Percentiles rank a stretch among this genome's conserved stretches.
Evolutionary conservation across 1,139 yeast genomes (phyloP).

Genomic region (Scheffersomyces parashehatae): DNA sequence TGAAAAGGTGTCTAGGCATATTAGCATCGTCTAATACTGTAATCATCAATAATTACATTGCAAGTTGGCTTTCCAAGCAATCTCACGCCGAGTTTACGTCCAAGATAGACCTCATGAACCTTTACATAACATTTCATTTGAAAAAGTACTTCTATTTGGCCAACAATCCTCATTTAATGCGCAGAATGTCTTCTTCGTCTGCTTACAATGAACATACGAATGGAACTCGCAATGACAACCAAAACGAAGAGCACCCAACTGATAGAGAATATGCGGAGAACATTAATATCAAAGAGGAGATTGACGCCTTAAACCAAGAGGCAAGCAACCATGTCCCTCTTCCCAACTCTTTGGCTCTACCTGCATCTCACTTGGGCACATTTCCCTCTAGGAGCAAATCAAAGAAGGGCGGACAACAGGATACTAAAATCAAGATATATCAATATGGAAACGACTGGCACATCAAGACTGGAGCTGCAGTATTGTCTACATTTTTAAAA

Average conservation of each 20-base stretch:
- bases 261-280: constrained; percentile 17
- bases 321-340: neutral
- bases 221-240: constrained; percentile 1
- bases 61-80: constrained; percentile 59
- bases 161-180: constrained; percentile 30
- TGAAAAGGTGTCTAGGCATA: constrained; percentile 67
- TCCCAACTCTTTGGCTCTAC: constrained; percentile 5
- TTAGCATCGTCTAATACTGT: constrained; percentile 51
- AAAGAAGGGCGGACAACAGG: constrained; percentile 23
- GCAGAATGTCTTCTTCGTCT: constrained; percentile 10
- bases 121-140: constrained; percentile 65
- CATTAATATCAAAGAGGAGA: constrained; percentile 15
- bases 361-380: neutral
- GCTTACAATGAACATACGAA: constrained; percentile 1
- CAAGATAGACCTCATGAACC: constrained; percentile 58
- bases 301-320: constrained; percentile 7
- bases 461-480: constrained; percentile 61
- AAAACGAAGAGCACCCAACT: neutral
- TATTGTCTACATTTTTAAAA: constrained; percentile 54
- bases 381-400: constrained; percentile 6
- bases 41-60: constrained; percentile 43
- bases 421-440: constrained; percentile 51
- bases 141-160: constrained; percentile 39
- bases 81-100: constrained; percentile 38
- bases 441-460: constrained; percentile 86